Evolutionary conservation across 257 asterid species (phyloP).

Genomic region (Solanum stenotomum): DNA sequence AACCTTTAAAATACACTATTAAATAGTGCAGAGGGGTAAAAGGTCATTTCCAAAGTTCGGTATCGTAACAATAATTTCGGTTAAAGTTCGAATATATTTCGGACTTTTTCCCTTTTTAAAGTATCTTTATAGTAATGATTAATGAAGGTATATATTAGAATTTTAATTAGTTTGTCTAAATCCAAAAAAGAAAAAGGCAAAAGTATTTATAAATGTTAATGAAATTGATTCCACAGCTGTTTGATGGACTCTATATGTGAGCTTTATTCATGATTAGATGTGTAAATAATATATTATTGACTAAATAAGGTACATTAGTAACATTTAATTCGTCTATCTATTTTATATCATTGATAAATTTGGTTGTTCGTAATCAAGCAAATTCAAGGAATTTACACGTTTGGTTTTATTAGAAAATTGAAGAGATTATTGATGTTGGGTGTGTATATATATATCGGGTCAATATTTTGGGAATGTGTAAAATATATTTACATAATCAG

Average conservation of each 20-base stretch:
- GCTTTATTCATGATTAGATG: background rate
- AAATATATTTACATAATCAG: background rate
- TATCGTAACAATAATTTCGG: too few species aligned
- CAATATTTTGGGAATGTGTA: accelerated
- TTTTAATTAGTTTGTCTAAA: background rate
- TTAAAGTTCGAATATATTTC: too few species aligned
- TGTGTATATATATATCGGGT: background rate
- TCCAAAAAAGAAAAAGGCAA: background rate
- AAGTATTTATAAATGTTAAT: background rate
- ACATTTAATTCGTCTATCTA: background rate
- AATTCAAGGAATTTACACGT: background rate
- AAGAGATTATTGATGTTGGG: background rate
- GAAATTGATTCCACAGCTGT: background rate
- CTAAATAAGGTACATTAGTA: background rate
- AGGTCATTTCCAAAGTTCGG: too few species aligned
- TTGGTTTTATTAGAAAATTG: background rate
- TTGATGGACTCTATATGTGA: background rate
- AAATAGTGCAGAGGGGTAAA: too few species aligned
- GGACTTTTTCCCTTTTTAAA: too few species aligned
- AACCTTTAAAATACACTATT: too few species aligned
- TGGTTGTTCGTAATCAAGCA: background rate
- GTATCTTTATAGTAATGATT: background rate
- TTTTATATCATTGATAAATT: background rate
- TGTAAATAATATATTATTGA: background rate
- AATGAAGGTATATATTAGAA: background rate